Evolutionary conservation across 2,329 filamentous ascomycete genomes (phyloP).

Genomic region (Arthrobotrys iridis): DNA sequence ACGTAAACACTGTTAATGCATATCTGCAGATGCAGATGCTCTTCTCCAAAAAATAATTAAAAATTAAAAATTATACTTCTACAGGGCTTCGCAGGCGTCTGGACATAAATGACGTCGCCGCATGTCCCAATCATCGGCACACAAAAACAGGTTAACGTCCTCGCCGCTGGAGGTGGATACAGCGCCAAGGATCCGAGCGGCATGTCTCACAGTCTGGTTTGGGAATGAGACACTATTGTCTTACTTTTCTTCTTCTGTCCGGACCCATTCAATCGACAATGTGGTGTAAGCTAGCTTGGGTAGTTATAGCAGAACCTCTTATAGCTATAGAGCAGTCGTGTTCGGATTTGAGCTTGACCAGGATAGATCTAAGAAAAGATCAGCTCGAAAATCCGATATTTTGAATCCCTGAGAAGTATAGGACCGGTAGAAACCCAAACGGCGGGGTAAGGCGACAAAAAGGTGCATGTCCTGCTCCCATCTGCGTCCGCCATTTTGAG

Average conservation of each 20-base stretch:
- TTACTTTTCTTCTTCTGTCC: conserved; percentile 28
- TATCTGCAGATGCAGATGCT: too few species aligned
- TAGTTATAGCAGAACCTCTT: conserved; percentile 7
- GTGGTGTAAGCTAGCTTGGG: too few species aligned
- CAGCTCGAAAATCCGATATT: conserved; percentile 5
- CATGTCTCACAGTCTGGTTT: conserved; percentile 50
- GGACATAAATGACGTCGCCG: conserved; percentile 37
- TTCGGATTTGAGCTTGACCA: conserved; percentile 18
- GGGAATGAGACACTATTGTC: conserved; percentile 52
- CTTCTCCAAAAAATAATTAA: too few species aligned
- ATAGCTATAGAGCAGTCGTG: conserved; percentile 2
- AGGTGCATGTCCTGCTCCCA: not conserved
- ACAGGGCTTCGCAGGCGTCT: not conserved
- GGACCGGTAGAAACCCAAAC: conserved; percentile 7
- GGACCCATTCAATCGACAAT: not conserved
- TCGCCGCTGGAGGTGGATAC: not conserved
- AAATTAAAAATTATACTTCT: too few species aligned
- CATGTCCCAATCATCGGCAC: conserved; percentile 1
- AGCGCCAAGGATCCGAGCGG: conserved; percentile 34
- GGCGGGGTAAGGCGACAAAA: conserved; percentile 19
- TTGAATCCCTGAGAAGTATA: not conserved
- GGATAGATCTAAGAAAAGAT: conserved; percentile 45
- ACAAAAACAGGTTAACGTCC: conserved; percentile 14
- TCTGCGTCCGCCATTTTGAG: not conserved
- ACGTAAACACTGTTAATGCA: not conserved